Base-by-base conservation (phyloP, 2,329 filamentous ascomycete genomes). In the Aciculosporium take region DNA sequence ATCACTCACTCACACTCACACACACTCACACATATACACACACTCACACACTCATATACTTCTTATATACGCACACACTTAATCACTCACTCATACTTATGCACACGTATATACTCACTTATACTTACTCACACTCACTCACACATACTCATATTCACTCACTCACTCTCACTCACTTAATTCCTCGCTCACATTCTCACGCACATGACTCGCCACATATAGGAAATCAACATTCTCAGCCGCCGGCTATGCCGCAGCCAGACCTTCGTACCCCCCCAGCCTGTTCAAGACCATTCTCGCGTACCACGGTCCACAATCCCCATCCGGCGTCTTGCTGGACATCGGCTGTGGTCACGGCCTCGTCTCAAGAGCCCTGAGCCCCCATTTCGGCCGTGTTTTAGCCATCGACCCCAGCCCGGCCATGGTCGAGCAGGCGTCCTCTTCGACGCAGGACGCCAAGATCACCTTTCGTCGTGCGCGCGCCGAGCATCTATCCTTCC, bases 261-360 rank as follows among this genome's bases (percentile, higher is more conserved):
- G 76, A 13, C 76, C 76, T 13, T 61, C 63, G 21, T 81, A 80
- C 53, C 74, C 75, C 6, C 53, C 64, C 7, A 61, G 59, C 17
- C 61, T 81, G 24, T 78, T 71, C 57, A 62, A 64, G 39, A 67
- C 60, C 15, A 57, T 80, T 8, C 62, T 80, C 10, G 52, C 54
- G 18, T 79, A 72, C 54, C 73, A 79, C 55, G 59, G 62, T 20
- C 58, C 46, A 17, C 60, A 51, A 45, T 53, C 51, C 1, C 23
- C 51, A 0, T 40, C 44, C 4, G 56, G 58, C 7, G 57, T 53
- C 3, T 49, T 67, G 17, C 54, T 81, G 7, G 78, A 81, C 52
- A 60, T 81, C n/a, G 77, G 78, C 37, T 76, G 72, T 49, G 77
- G 77, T 3, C 75, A 77, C 45, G 77, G 76, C 18, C 61, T 73